Evolutionary conservation across 129 eudicot genomes (phyloP).

Genomic region (Glebionis coronaria): DNA sequence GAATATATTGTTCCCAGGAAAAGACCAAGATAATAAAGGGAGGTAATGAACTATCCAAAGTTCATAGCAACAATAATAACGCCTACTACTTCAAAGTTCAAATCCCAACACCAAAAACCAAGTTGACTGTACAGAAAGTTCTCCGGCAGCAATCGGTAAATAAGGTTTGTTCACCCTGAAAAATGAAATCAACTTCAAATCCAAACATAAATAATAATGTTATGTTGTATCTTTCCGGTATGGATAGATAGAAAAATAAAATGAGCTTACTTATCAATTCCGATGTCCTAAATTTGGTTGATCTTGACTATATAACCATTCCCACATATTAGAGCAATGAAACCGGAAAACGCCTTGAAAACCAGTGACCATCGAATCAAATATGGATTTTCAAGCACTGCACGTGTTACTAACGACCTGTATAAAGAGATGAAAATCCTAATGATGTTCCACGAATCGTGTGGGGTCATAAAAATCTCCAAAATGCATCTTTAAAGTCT

Average conservation of each 20-base stretch:
- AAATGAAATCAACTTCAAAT: constrained; percentile 1
- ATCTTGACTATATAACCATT: too few species aligned
- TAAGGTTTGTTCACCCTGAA: constrained; percentile 98
- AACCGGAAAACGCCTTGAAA: too few species aligned
- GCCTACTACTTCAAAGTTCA: constrained; percentile 79
- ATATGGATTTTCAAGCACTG: too few species aligned
- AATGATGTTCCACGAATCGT: constrained; percentile 96
- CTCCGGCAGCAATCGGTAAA: constrained; percentile 97
- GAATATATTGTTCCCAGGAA: constrained; percentile 96
- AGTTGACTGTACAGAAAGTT: constrained; percentile 93
- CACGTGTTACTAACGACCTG: too few species aligned
- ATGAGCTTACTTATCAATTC: constrained; percentile 88
- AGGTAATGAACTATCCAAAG: constrained; percentile 83
- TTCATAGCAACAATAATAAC: constrained; percentile 75
- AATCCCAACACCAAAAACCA: constrained; percentile 95
- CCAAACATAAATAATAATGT: background rate
- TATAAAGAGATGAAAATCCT: constrained; percentile 36
- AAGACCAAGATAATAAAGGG: constrained; percentile 86
- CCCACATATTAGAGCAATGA: too few species aligned
- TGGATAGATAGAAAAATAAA: too few species aligned
- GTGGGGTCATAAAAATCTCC: constrained; percentile 98
- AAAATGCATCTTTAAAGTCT: too few species aligned
- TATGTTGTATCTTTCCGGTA: background rate
- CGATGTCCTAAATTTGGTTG: constrained; percentile 96
- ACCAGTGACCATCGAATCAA: too few species aligned